Evolutionary conservation across 2,329 filamentous ascomycete genomes (phyloP), one percentile per base, ranked within the genome.

Genomic region (Sporothrix pallida): DNA sequence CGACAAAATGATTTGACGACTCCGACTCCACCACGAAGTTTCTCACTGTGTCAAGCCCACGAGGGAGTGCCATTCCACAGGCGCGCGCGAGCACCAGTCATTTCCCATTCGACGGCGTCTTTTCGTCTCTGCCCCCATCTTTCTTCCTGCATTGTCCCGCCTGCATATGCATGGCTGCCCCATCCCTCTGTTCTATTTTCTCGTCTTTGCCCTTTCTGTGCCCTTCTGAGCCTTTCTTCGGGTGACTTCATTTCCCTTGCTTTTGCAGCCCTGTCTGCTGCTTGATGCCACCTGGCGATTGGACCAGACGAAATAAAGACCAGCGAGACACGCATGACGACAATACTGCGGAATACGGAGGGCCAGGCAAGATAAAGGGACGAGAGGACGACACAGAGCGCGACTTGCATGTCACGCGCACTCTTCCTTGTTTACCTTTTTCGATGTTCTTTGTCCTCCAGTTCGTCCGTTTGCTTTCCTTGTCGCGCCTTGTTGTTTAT

Each of bases 141-240:
- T 15, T 37, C 23, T 60, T 60, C 23, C 48, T 42, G 48, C 26
- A 56, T 69, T 48, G 48, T 12, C 20, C 23, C 42, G 37, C 72
- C 26, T 74, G 73, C 73, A 72, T 74, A 74, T 74, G 73, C 73
- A 74, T 74, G 52, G 70, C 60, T 74, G 73, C 73, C 73, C 62
- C 72, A 74, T 73, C 31, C 44, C 37, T 6, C 15, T 48, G 15
- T 10, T 68, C 15, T 23, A 46, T 46, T 65, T 52, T 68, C 12
- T 68, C 15, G 46, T 48, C 23, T 48, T 65, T 20, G 31, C 31
- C 31, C 46, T 67, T 26, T 10, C 46, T 31, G 52, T 31, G 46
- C 48, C n/a, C 20, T 15, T 6, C 31, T 56, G n/a, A n/a, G n/a
- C 20, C 60, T 52, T 37, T 60, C 17, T 46, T n/a, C 42, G 42